These are phyloP conservation scores for Calonectria henricotiae DNA, from an alignment of 2,329 filamentous ascomycete genomes.

Conservation along the genomic window DNA sequence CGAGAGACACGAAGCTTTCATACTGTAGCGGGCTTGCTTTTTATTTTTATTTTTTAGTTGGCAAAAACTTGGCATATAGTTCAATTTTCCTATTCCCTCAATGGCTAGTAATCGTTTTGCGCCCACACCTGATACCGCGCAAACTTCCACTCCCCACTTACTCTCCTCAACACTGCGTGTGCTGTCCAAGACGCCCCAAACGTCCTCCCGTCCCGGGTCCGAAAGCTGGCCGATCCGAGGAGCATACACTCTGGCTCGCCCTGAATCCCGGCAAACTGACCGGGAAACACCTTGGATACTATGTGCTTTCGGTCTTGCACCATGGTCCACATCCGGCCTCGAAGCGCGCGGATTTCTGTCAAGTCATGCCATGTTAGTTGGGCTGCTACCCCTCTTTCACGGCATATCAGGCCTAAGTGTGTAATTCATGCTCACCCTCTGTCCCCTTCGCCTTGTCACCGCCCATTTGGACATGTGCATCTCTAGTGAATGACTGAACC, in stretches of 20 bases:
- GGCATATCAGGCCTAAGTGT: not conserved
- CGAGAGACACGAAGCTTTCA: conserved; percentile 15
- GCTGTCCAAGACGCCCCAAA: conserved; percentile 54
- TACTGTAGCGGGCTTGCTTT: not conserved
- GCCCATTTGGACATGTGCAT: conserved; percentile 64
- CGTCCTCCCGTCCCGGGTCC: conserved; percentile 51
- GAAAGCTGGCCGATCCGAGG: conserved; percentile 53
- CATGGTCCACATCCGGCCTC: conserved; percentile 63
- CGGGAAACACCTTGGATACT: conserved; percentile 63
- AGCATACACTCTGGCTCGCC: conserved; percentile 56
- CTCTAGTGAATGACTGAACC: conserved; percentile 61
- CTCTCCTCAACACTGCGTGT: conserved; percentile 53
- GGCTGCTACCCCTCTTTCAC: conserved; percentile 5
- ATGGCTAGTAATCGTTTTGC: conserved; percentile 46
- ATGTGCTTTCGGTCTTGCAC: conserved; percentile 61
- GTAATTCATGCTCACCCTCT: conserved; percentile 51
- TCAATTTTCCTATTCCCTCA: conserved; percentile 22
- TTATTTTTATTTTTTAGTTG: not conserved
- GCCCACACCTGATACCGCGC: conserved; percentile 56
- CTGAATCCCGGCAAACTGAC: conserved; percentile 51
- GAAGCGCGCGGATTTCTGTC: conserved; percentile 62
- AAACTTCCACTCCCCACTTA: conserved; percentile 56
- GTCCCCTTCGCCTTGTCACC: conserved; percentile 58
- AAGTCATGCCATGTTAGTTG: conserved; percentile 23
- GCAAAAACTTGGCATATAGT: not conserved